phyloP scores from a whole-genome alignment of 345 rosid genomes.

The Brassica carinata region DNA sequence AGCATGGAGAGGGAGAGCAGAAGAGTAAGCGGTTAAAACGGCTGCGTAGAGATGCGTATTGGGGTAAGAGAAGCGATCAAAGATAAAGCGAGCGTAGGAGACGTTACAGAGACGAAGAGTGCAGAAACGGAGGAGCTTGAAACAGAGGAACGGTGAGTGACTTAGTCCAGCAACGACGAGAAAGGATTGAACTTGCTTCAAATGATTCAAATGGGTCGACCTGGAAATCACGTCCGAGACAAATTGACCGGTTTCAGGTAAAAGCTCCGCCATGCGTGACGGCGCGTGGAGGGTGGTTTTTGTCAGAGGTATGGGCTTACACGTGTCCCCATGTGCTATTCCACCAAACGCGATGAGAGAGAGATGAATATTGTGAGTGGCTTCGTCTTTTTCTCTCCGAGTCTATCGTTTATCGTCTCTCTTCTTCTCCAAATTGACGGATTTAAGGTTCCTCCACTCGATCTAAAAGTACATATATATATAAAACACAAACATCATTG shows the following conservation, averaged over 20 bases:
- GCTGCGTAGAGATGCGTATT: slow-evolving; percentile 71
- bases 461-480: slow-evolving; percentile 20
- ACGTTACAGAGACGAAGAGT: slow-evolving; percentile 57
- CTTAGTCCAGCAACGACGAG: slow-evolving; percentile 57
- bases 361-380: slow-evolving; percentile 25
- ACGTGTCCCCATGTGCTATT: slow-evolving; percentile 45
- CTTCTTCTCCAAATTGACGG: slow-evolving; percentile 32
- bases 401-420: slow-evolving; percentile 29
- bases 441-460: slow-evolving; percentile 26
- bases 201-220: slow-evolving; percentile 58
- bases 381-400: slow-evolving; percentile 45
- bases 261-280: slow-evolving; percentile 35
- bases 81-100: slow-evolving; percentile 64
- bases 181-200: slow-evolving; percentile 75
- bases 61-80: slow-evolving; percentile 54
- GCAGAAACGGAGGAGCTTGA: slow-evolving; percentile 80
- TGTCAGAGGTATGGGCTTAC: slow-evolving; percentile 12
- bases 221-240: slow-evolving; percentile 45
- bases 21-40: slow-evolving; percentile 74
- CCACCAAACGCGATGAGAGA: slow-evolving; percentile 32
- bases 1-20: slow-evolving; percentile 44
- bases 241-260: not conserved
- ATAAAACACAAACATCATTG: slow-evolving; percentile 24
- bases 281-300: slow-evolving; percentile 24
- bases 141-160: slow-evolving; percentile 62